Conservation (phyloP, 2,329 filamentous ascomycete genomes). For the Fusarium sambucinum region DNA sequence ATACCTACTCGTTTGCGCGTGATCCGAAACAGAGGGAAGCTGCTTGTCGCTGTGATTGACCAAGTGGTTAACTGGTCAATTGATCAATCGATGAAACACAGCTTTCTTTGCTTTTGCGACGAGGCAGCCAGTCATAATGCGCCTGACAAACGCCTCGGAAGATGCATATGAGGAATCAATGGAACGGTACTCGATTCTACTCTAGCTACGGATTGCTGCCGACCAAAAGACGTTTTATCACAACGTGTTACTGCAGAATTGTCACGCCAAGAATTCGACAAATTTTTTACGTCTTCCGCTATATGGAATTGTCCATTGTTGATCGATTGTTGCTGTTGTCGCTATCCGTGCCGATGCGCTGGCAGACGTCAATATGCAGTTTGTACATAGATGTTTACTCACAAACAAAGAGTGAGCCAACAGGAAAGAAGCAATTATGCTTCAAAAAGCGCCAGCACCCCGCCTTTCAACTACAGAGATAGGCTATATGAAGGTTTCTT, state of each 20-base stretch:
- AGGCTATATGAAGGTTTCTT: not conserved
- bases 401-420: not conserved
- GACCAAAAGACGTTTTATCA: not conserved
- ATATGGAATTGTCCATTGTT: not conserved
- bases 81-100: not conserved
- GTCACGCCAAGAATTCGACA: not conserved
- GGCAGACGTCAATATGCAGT: not conserved
- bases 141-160: not conserved
- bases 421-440: not conserved
- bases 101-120: conserved; percentile 5
- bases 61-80: conserved; percentile 16
- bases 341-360: not conserved
- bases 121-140: not conserved
- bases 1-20: conserved; percentile 1
- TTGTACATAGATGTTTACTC: not conserved
- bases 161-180: not conserved
- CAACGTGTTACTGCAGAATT: not conserved
- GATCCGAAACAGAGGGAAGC: not conserved
- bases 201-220: not conserved
- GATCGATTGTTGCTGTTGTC: not conserved
- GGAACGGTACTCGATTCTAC: no score
- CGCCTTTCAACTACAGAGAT: not conserved
- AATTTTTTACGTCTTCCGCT: not conserved
- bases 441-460: not conserved
- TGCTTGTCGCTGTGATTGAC: not conserved